phyloP scores from a whole-genome alignment of 1,139 yeast genomes.

The Geotrichum macrosporum region DNA sequence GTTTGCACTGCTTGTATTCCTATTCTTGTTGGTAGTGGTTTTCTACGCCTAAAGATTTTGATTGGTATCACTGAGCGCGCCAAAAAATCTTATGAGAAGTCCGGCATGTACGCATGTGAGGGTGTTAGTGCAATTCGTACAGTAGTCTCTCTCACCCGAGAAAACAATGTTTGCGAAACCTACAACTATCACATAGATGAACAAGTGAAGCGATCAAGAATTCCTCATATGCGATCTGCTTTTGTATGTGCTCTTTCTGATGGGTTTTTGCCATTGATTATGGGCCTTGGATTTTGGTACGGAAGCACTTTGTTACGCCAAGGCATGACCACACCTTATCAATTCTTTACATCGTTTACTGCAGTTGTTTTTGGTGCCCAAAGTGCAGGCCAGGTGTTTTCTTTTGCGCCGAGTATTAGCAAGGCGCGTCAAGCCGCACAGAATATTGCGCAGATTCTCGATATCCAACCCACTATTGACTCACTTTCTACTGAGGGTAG shows the following conservation, averaged over 20 bases:
- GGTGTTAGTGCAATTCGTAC: slow-evolving; percentile 38
- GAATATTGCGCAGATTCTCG: slow-evolving; percentile 69
- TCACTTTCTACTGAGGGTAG: slow-evolving; percentile 50
- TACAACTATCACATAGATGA: slow-evolving; percentile 33
- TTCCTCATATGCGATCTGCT: slow-evolving; percentile 33
- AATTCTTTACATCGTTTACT: slow-evolving; percentile 40
- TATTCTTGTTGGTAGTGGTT: slow-evolving; percentile 62
- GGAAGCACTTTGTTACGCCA: slow-evolving; percentile 36
- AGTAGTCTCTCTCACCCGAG: slow-evolving; percentile 39
- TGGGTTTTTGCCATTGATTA: slow-evolving; percentile 39
- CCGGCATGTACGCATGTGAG: slow-evolving; percentile 40
- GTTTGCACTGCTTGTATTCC: slow-evolving; percentile 61
- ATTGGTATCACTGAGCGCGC: slow-evolving; percentile 58
- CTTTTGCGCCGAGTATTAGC: slow-evolving; percentile 75
- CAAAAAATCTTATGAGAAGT: slow-evolving; percentile 39
- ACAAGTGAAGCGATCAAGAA: slow-evolving; percentile 34
- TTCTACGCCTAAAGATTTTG: slow-evolving; percentile 77
- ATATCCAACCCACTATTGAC: slow-evolving; percentile 59
- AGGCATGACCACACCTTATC: slow-evolving; percentile 30
- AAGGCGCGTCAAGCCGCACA: slow-evolving; percentile 57
- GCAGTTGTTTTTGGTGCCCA: slow-evolving; percentile 76
- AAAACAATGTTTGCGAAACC: slow-evolving; percentile 34
- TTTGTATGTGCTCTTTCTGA: slow-evolving; percentile 36
- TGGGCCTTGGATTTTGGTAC: slow-evolving; percentile 42
- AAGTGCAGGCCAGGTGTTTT: slow-evolving; percentile 77